Evolutionary conservation across 768 basidiomycete genomes (phyloP), one percentile per base, ranked within the genome.

Genomic region (Serendipita sp.): DNA sequence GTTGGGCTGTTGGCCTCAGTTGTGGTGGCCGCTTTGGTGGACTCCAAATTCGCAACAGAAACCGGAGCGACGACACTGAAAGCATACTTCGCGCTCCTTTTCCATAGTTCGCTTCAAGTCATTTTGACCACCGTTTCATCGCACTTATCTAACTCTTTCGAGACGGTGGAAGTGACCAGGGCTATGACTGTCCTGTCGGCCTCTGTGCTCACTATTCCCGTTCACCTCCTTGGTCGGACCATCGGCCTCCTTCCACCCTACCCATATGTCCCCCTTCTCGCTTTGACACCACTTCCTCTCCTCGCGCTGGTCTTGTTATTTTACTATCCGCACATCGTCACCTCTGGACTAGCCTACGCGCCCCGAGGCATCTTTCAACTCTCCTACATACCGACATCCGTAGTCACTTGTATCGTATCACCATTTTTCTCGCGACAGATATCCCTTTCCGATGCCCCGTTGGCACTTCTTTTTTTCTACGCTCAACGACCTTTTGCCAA

Each of bases 351-450:
- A 13, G 34, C 61, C 17, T 61, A 61, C 43, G 34, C 63, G n/a
- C 51, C 53, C 11, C 26, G 45, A 26, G 43, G 48, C 17, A n/a
- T 42, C 16, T 31, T 22, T 60, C 28, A 34, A 33, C 30, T 58
- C 3, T 62, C 68, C 1, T 43, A 42, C 2, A 61, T 64, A 24
- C 65, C 44, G 16, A 61, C 33, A 22, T 50, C 43, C 61, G 66
- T 2, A 41, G 66, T 1, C 20, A 26, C 42, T 16, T 26, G n/a
- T 17, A 43, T 31, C 31, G 34, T 62, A 34, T 60, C 53, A 14
- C 65, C 24, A 64, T 68, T 9, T 33, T 63, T 9, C 62, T 66
- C 16, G 3, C 65, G n/a, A 5, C 53, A 48, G 53, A 17, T 58
- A n/a, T 4, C 22, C 17, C 3, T 58, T n/a, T 22, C 53, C 9